A percentile compares a stretch with the other conserved stretches of the same genome.
Evolutionary conservation across 2,329 filamentous ascomycete species (phyloP).

Genomic region (Neocucurbitaria cava): DNA sequence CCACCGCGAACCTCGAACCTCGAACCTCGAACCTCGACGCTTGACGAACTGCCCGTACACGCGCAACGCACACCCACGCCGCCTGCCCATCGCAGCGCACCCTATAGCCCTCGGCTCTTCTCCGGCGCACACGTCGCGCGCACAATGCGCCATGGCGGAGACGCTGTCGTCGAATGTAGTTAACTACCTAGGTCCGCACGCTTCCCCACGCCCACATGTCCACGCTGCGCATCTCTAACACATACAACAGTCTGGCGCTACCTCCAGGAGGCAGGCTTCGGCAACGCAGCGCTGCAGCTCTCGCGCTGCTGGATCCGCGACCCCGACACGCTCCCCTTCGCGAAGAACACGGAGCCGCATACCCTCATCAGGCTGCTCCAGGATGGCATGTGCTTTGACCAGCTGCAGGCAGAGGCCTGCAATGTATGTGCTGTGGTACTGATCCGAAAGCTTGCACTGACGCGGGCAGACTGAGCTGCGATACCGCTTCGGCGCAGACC

Average conservation of each 20-base stretch:
- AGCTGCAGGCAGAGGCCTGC: constrained; percentile 47
- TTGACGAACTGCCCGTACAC: background rate
- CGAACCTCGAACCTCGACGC: too few relatives aligned
- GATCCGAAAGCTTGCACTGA: constrained; percentile 19
- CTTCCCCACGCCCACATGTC: constrained; percentile 1
- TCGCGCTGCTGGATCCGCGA: constrained; percentile 69
- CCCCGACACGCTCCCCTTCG: constrained; percentile 67
- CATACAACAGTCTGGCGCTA: constrained; percentile 65
- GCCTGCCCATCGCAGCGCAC: constrained; percentile 1
- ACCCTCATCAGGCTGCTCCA: constrained; percentile 68
- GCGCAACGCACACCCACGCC: background rate
- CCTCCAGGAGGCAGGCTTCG: constrained; percentile 55
- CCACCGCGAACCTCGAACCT: background rate
- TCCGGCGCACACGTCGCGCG: constrained; percentile 13
- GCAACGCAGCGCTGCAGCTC: constrained; percentile 66
- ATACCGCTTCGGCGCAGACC: constrained; percentile 49
- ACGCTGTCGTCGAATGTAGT: constrained; percentile 66
- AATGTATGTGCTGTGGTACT: constrained; percentile 31
- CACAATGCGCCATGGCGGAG: constrained; percentile 52
- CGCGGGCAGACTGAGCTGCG: constrained; percentile 36
- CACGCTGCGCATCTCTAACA: constrained; percentile 16
- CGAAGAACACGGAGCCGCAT: constrained; percentile 64
- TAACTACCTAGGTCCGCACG: constrained; percentile 62
- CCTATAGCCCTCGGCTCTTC: background rate
- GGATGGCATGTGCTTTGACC: constrained; percentile 63